phyloP scores from a whole-genome alignment of 352 stramenopile species.

The Globisporangium cystogenes region DNA sequence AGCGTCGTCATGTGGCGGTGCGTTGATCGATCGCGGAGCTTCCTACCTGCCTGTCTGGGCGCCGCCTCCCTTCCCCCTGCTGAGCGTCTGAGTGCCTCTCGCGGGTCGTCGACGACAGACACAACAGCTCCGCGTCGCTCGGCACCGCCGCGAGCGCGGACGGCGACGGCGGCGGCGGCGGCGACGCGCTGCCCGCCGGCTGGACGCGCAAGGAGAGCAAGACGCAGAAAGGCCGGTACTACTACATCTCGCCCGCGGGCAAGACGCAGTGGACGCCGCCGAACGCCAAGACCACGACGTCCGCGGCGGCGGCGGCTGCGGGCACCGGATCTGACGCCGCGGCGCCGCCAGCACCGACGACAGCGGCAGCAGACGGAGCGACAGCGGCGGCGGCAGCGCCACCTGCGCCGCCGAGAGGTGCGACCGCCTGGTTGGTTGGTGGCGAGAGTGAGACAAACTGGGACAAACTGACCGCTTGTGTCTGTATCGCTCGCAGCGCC shows the following conservation, averaged over 20 bases:
- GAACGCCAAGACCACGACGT: slow-evolving; percentile 9
- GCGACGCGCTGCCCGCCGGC: slow-evolving; percentile 53
- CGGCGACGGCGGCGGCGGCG: slow-evolving; percentile 13
- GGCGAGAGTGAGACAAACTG: background rate
- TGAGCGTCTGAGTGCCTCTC: too few relatives aligned
- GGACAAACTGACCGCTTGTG: background rate
- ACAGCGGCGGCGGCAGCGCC: background rate
- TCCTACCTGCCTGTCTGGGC: background rate
- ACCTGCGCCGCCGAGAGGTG: background rate
- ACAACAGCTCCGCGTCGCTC: slow-evolving; percentile 17
- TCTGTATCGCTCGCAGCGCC: background rate
- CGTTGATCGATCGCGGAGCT: background rate
- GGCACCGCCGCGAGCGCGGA: background rate
- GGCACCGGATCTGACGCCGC: background rate
- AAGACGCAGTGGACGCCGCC: slow-evolving; percentile 83
- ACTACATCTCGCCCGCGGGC: slow-evolving; percentile 76
- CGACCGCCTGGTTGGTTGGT: background rate
- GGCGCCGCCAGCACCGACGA: too few relatives aligned
- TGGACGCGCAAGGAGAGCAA: slow-evolving; percentile 85
- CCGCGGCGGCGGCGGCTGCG: too few relatives aligned
- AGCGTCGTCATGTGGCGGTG: slow-evolving; percentile 14
- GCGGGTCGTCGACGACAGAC: slow-evolving; percentile 3
- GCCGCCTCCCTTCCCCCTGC: background rate
- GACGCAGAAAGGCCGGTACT: slow-evolving; percentile 79
- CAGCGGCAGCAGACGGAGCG: background rate